Percentiles rank a stretch among this genome's conserved stretches.
Evolutionary conservation across 164 flowering plant genomes (phyloP).

Genomic region (Kalanchoe fedtschenkoi): DNA sequence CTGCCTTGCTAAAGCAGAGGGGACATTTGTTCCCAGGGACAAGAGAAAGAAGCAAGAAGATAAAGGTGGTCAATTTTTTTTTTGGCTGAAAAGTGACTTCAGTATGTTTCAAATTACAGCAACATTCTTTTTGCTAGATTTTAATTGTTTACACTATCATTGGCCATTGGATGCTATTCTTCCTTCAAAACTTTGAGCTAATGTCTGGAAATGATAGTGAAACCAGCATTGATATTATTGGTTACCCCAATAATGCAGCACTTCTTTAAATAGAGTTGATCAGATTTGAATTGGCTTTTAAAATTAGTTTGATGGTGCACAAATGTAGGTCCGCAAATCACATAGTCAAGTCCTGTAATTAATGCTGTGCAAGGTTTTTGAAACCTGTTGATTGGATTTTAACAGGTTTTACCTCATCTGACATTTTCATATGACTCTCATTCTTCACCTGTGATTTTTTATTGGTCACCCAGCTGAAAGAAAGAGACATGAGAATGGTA

Average conservation of each 20-base stretch:
- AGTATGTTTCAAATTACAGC: neutral
- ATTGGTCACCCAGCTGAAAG: conserved; percentile 52
- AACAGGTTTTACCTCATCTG: neutral
- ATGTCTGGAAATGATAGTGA: neutral
- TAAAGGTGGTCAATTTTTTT: conserved; percentile 40
- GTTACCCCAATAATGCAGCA: too few relatives aligned
- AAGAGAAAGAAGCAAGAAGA: conserved; percentile 97
- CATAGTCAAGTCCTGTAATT: neutral
- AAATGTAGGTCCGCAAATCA: neutral
- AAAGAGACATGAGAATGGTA: conserved; percentile 65
- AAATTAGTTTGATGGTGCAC: neutral
- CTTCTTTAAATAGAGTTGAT: neutral
- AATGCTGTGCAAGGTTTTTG: neutral
- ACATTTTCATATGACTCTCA: neutral
- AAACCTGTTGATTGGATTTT: neutral
- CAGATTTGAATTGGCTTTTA: neutral
- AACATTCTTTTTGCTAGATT: too few relatives aligned
- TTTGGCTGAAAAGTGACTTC: neutral
- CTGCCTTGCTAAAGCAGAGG: conserved; percentile 85
- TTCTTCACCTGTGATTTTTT: neutral
- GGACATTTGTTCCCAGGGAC: conserved; percentile 62
- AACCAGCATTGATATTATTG: too few relatives aligned
- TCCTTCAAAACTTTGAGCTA: neutral
- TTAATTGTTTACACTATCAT: neutral
- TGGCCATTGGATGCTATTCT: neutral